phyloP scores from a whole-genome alignment of 1,284 basidiomycete genomes.

The Heliocybe sulcata region DNA sequence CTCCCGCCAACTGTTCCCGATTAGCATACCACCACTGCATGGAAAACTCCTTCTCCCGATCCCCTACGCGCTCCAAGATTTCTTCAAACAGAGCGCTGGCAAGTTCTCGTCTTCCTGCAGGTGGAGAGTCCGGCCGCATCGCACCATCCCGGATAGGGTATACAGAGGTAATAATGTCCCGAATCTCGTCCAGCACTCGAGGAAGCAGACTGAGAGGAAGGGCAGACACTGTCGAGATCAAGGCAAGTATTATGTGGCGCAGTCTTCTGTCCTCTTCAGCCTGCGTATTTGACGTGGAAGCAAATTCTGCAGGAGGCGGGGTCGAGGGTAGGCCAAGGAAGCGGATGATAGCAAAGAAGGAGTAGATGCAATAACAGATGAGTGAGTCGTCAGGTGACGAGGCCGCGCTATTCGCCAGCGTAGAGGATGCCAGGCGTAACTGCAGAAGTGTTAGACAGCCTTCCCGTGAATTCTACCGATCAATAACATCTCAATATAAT shows the following conservation, averaged over 20 bases:
- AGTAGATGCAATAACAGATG: constrained; percentile 54
- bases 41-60: constrained; percentile 55
- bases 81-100: constrained; percentile 50
- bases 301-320: not conserved
- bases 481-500: not conserved
- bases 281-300: not conserved
- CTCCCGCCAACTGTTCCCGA: not conserved
- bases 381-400: constrained; percentile 31
- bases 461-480: constrained; percentile 52
- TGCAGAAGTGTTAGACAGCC: constrained; percentile 51
- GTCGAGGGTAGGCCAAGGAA: constrained; percentile 3
- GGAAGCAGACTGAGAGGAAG: constrained; percentile 48
- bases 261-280: constrained; percentile 26
- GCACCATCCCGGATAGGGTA: constrained; percentile 6
- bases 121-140: not conserved
- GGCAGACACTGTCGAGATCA: constrained; percentile 53
- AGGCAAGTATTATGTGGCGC: constrained; percentile 47
- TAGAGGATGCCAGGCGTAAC: constrained; percentile 57
- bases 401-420: constrained; percentile 52
- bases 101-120: constrained; percentile 35
- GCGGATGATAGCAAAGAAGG: constrained; percentile 37
- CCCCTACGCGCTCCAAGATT: constrained; percentile 53
- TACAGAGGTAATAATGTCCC: constrained; percentile 22
- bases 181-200: constrained; percentile 40
- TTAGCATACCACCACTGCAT: constrained; percentile 62